A percentile compares a stretch with the other conserved stretches of the same genome.
Conservation (phyloP, 148 eudicot genomes). For the Polygonum maritimum region DNA sequence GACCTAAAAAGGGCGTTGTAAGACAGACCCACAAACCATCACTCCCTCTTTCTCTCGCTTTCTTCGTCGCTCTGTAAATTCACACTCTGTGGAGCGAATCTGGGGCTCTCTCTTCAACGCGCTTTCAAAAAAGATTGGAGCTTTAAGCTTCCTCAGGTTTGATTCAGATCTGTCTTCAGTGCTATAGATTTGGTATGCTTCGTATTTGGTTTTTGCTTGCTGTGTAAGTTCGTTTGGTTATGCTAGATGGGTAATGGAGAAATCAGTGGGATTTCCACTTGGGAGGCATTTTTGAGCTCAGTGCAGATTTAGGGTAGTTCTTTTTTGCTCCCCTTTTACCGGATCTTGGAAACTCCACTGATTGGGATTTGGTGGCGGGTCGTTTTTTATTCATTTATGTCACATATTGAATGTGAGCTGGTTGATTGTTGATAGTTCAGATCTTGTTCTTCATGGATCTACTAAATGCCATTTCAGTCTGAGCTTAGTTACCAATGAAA, state of each 20-base stretch:
- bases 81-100: slow-evolving; percentile 4
- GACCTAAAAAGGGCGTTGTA: background rate
- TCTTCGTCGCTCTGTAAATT: slow-evolving; percentile 3
- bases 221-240: background rate
- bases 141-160: background rate
- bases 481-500: background rate
- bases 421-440: background rate
- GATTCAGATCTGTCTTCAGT: background rate
- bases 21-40: background rate
- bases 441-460: background rate
- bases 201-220: background rate
- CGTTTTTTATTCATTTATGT: slow-evolving; percentile 1
- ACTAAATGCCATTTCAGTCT: background rate
- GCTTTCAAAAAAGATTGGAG: background rate
- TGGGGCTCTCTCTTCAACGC: slow-evolving; percentile 2
- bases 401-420: background rate
- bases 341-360: background rate
- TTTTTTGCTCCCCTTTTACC: background rate
- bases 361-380: background rate
- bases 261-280: background rate
- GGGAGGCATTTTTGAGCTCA: background rate
- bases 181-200: background rate
- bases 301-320: background rate
- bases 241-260: background rate
- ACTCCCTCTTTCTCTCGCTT: background rate